A percentile compares a stretch with the other conserved stretches of the same genome.
Evolutionary conservation across 345 rosid genomes (phyloP).

Genomic region (Gynandropsis gynandra): DNA sequence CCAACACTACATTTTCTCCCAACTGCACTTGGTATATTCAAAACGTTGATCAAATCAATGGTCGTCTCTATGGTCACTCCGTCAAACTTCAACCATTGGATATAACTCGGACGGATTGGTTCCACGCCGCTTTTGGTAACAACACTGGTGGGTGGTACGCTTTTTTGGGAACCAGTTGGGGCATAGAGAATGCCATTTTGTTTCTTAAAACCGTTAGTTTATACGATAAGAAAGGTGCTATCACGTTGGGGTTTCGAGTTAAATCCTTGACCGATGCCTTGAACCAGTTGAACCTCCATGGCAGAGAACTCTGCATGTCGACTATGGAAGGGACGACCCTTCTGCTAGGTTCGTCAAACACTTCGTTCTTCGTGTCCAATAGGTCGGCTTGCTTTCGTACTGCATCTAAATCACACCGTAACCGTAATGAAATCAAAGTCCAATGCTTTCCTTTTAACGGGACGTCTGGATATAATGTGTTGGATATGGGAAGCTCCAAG

Average conservation of each 20-base stretch:
- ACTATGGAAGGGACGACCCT: constrained; percentile 15
- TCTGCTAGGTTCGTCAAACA: constrained; percentile 8
- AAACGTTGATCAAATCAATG: constrained; percentile 21
- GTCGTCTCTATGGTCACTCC: constrained; percentile 12
- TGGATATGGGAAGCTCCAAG: constrained; percentile 14
- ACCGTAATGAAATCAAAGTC: background rate
- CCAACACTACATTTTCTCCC: constrained; percentile 11
- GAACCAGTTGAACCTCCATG: constrained; percentile 16
- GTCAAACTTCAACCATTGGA: constrained; percentile 10
- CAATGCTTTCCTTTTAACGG: constrained; percentile 16
- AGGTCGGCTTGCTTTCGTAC: constrained; percentile 18
- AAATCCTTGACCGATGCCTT: constrained; percentile 2
- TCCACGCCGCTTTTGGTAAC: constrained; percentile 10
- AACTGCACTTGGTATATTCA: constrained; percentile 26
- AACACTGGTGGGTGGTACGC: too few species aligned
- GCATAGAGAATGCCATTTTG: constrained; percentile 7
- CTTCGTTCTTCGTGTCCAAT: constrained; percentile 18
- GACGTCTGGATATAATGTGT: constrained; percentile 5
- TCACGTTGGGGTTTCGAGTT: constrained; percentile 23
- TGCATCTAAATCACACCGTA: background rate
- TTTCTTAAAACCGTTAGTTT: constrained; percentile 17
- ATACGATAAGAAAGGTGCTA: constrained; percentile 20
- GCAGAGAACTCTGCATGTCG: constrained; percentile 21
- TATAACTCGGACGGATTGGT: constrained; percentile 17
- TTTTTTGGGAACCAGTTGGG: constrained; percentile 16